Base-by-base conservation (phyloP, 2,329 filamentous ascomycete species). In the Diaporthe aspalathi region DNA sequence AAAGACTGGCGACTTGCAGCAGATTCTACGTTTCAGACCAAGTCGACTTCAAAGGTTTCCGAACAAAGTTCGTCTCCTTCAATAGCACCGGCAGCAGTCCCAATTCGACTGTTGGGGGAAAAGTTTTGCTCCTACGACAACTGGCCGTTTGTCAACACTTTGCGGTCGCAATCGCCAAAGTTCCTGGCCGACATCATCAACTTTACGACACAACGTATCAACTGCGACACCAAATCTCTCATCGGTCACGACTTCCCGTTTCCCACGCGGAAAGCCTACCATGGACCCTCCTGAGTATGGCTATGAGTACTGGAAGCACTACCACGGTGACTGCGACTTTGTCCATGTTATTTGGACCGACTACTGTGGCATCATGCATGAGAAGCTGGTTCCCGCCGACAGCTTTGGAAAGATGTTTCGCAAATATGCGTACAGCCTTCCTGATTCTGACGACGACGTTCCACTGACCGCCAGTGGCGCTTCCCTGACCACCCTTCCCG, bases 341-440 rank as follows among this genome's bases (percentile, higher is more conserved):
- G 57, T 63, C 20, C 57, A 63, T 29, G 40, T 63, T 43, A 22
- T 49, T 14, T 63, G 57, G 43, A 63, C 43, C 6, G 57, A 63
- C n/a, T 49, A 32, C 43, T 49, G 40, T 2, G 57, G 57, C 6
- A 49, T 63, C 27, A 43, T 63, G 3, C 45, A 63, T 17, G 57
- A 63, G 27, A 47, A 63, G n/a, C 40, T 63, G 1, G 27, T 63
- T 4, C 20, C 57, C 20, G 57, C 43, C 24, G 20, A 35, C 4
- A 49, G 20, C 3, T 49, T 49, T 27, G 20, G 29, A 27, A 63
- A 8, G 7, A 63, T 63, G 57, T 63, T 17, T 9, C 27, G 17
- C 20, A 49, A 14, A 8, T 11, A 49, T 12, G 43, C 17, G 0
- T 47, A 47, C 24, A 11, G 16, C 0, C 43, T 45, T 8, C 8